Base-by-base conservation (phyloP, 441 rosid species). In the Populus hybrid region DNA sequence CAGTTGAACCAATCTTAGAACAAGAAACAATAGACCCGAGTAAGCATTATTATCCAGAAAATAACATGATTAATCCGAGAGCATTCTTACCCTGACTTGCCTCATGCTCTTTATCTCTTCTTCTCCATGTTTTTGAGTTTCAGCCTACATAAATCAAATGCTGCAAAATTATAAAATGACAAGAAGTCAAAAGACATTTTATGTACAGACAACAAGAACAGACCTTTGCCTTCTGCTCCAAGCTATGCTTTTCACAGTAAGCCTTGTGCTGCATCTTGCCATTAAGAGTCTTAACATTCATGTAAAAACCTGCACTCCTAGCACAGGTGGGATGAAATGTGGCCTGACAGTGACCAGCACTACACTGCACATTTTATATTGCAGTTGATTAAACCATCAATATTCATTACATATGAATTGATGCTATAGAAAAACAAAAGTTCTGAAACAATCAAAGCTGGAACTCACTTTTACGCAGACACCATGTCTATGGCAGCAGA, bases 241-340 rank as follows among this genome's bases (percentile, higher is more conserved):
- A 74, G 79, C 98, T 91, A 82, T 97, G 99, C 76, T 87, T 93
- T 89, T 85, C 97, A 74, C 99, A 97, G 83, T 93, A 94, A 40
- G 93, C 98, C 88, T 91, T 91, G 85, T 93, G 99, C 83, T 85
- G 97, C 91, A 90, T 80, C 88, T 90, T 97, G 73, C 97, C 92
- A 81, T 86, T 87, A 50, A 85, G 79, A 75, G 88, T 65, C 84
- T 87, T 92, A 56, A 83, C 86, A 78, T 73, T 89, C 98, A 97
- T 89, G 85, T 87, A 91, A 78, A 92, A 90, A 69, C 97, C 97
- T 6, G 88, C 80, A 80, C 91, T 93, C 84, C 97, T 91, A 69
- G 99, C 95, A 90, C 99, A 97, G 59, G 93, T 84, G 59, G 99
- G 97, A 84, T 97, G 99, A 83, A 94, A 97, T 68, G 97, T 89